Conservation (phyloP, 1,139 yeast species). For the Saccharomycopsis hybrid region DNA sequence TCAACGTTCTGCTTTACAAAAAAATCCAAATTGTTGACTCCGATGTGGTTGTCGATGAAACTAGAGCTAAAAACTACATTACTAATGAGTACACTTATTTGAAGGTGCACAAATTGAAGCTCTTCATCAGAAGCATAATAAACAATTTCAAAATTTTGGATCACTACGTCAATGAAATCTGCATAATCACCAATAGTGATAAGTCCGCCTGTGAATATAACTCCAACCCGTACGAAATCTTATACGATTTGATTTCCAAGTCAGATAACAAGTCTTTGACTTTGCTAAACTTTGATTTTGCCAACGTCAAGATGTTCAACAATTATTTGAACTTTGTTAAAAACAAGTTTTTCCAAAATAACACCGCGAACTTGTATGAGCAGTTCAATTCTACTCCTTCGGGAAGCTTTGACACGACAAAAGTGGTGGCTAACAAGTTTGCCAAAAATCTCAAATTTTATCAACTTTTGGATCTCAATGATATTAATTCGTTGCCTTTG, state of each 20-base stretch:
- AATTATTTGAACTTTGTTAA: conserved; percentile 25
- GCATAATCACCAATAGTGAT: conserved; percentile 24
- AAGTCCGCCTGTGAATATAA: no score
- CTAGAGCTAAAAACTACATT: conserved; percentile 20
- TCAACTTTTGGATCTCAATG: conserved; percentile 25
- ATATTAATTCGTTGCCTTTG: conserved; percentile 24
- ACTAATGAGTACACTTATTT: conserved; percentile 25
- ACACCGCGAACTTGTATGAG: conserved; percentile 16
- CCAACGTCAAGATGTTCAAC: conserved; percentile 26
- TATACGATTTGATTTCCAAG: conserved; percentile 26
- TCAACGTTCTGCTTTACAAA: conserved; percentile 24
- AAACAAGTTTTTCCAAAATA: conserved; percentile 25
- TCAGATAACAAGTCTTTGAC: conserved; percentile 24
- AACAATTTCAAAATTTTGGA: conserved; percentile 23
- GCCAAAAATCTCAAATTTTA: conserved; percentile 22
- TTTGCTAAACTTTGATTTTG: conserved; percentile 25
- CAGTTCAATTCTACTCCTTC: neutral
- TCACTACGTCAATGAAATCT: conserved; percentile 23
- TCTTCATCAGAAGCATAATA: conserved; percentile 26
- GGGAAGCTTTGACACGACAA: neutral
- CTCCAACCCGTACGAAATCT: conserved; percentile 24
- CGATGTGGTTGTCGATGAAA: conserved; percentile 23
- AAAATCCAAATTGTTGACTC: conserved; percentile 25
- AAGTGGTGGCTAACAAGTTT: neutral
- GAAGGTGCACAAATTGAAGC: conserved; percentile 24